Evolutionary conservation across 75 land plant species (phyloP), one percentile per base, ranked within the genome.

Genomic region (Cryptomeria japonica): DNA sequence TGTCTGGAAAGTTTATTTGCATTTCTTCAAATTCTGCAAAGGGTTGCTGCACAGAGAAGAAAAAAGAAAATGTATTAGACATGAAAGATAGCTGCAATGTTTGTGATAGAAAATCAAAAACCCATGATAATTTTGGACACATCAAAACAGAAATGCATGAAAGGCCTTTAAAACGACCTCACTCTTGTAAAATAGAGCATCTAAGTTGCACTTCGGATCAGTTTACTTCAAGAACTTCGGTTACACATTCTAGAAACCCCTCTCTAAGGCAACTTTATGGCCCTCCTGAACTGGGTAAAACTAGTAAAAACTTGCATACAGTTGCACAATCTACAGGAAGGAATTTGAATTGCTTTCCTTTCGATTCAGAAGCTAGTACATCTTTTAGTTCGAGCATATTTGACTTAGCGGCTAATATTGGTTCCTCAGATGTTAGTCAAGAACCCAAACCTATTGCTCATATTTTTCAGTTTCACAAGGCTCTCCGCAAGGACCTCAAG

Each of bases 391-490:
- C 89, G 36, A 91, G 86, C 28, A 42, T 92, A 87, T 87, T 89
- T 34, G 80, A 92, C 39, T 91, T 89, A 73, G 89, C 80, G 49
- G 86, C 39, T 84, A 32, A 70, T 86, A 53, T 85, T 36, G 68
- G 79, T 47, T 80, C 91, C 55, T 34, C 72, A 22, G 31, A 47
- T 25, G 53, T 58, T 87, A 85, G 75, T 42, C 58, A 85, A 58
- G 88, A 82, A 19, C 88, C 92, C 78, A 93, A 90, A 51, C 94
- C 94, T 37, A 93, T 91, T 87, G 94, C 93, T 56, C 89, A 91
- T 31, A 90, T 90, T 51, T 89, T 92, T 73, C 94, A 87, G 87
- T 94, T 92, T 89, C 97, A 96, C 91, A 96, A 93, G 86, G 97
- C 96, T 14, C 89, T 96, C 38, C 86, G 89, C 86, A 92, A 93